phyloP scores from a whole-genome alignment of 192 early-diverging fungal genomes.

The Glomus cerebriforme region DNA sequence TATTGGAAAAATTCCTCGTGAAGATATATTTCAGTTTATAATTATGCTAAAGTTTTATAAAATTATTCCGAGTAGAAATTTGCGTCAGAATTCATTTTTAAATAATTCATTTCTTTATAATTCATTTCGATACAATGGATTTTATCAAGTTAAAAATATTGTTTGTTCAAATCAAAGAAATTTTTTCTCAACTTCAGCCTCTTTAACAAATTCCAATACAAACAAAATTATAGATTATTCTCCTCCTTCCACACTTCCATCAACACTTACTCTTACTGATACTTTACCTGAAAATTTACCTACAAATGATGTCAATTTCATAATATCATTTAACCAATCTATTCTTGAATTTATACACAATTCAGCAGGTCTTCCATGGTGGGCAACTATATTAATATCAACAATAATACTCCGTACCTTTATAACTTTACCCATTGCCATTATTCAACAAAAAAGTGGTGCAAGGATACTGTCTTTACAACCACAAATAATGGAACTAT shows the following conservation, averaged over 20 bases:
- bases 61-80: no score
- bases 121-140: background rate
- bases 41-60: no score
- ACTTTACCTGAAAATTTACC: background rate
- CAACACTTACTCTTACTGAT: no score
- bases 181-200: background rate
- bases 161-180: background rate
- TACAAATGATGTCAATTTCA: background rate
- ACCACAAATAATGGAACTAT: conserved; percentile 53
- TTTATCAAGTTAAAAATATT: background rate
- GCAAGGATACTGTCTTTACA: conserved; percentile 48
- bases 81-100: background rate
- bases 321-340: conserved; percentile 39
- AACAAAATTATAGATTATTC: background rate
- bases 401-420: conserved; percentile 53
- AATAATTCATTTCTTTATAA: background rate
- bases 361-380: conserved; percentile 53
- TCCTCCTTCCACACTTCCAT: background rate
- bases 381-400: conserved; percentile 53
- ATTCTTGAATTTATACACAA: conserved; percentile 48
- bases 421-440: conserved; percentile 58
- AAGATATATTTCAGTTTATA: no score
- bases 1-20: no score
- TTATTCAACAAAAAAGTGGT: conserved; percentile 57
- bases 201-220: background rate